phyloP scores from a whole-genome alignment of 2,329 filamentous ascomycete genomes.

The Diaporthe batatas region DNA sequence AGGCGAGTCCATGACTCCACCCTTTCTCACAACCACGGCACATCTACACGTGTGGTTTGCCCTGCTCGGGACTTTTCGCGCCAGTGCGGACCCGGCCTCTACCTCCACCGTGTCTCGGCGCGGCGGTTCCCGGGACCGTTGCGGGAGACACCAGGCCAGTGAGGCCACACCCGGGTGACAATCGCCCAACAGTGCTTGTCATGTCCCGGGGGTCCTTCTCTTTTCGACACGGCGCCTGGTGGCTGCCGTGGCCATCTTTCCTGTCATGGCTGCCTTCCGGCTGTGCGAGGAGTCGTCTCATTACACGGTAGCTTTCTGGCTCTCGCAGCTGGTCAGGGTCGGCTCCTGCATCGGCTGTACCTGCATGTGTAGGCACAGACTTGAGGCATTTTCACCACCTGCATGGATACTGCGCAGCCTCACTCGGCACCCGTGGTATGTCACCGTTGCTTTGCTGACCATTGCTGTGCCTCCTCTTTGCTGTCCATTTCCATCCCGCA shows the following conservation, averaged over 20 bases:
- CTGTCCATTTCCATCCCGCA: conserved; percentile 10
- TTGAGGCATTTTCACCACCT: conserved; percentile 25
- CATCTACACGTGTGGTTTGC: neutral
- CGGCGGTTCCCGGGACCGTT: conserved; percentile 26
- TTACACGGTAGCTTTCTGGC: neutral
- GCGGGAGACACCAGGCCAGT: neutral
- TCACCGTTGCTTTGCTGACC: conserved; percentile 18
- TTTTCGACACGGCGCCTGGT: neutral
- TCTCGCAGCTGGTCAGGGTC: neutral
- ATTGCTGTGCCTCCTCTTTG: conserved; percentile 10
- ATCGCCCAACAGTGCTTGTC: neutral
- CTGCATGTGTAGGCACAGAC: conserved; percentile 16
- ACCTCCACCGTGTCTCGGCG: neutral
- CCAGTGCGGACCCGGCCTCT: conserved; percentile 25
- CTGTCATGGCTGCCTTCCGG: neutral
- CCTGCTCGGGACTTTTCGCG: conserved; percentile 22
- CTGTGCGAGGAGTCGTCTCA: neutral
- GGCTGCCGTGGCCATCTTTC: neutral
- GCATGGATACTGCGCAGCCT: conserved; percentile 27
- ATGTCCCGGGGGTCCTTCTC: neutral
- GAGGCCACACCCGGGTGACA: neutral
- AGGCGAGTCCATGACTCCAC: conserved; percentile 8
- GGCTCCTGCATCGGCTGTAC: conserved; percentile 15
- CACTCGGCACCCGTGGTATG: conserved; percentile 1
- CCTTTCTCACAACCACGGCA: conserved; percentile 8